Conservation (phyloP, 768 basidiomycete genomes). For the Filobasidium floriforme region DNA sequence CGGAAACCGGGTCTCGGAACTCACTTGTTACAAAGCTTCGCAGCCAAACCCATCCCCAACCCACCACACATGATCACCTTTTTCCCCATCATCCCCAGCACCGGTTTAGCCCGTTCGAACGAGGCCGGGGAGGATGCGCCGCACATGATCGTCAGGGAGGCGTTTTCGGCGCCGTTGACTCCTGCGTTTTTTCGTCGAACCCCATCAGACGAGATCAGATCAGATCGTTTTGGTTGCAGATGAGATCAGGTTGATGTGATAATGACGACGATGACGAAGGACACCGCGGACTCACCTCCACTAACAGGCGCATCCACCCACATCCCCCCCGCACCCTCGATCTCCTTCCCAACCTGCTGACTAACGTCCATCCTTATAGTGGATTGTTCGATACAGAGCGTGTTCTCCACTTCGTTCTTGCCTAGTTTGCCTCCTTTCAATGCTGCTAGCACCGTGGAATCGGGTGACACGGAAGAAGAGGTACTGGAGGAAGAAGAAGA, state of each 20-base stretch:
- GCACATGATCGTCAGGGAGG: slow-evolving; percentile 24
- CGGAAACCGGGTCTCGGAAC: not conserved
- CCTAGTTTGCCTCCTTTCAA: slow-evolving; percentile 13
- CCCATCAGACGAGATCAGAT: no score
- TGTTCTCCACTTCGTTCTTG: slow-evolving; percentile 7
- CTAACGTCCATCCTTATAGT: slow-evolving; percentile 22
- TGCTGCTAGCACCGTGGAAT: slow-evolving; percentile 14
- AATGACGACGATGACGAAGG: no score
- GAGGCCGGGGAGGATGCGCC: slow-evolving; percentile 18
- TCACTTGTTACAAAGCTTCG: slow-evolving; percentile 27
- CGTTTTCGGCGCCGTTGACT: slow-evolving; percentile 24
- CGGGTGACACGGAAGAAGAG: not conserved
- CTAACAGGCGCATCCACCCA: slow-evolving; percentile 24
- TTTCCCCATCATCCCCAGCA: slow-evolving; percentile 17
- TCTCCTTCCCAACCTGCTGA: slow-evolving; percentile 8
- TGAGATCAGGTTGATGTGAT: not conserved
- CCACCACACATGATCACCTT: slow-evolving; percentile 21
- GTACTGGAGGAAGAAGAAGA: not conserved
- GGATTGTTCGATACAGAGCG: slow-evolving; percentile 20
- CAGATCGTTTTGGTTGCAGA: not conserved
- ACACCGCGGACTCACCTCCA: slow-evolving; percentile 15
- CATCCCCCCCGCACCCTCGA: slow-evolving; percentile 16
- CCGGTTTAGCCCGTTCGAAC: slow-evolving; percentile 20
- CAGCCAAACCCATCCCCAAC: slow-evolving; percentile 19
- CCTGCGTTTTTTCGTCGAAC: slow-evolving; percentile 8